phyloP scores from a whole-genome alignment of 768 basidiomycete genomes.

The Baorangia bicolor region DNA sequence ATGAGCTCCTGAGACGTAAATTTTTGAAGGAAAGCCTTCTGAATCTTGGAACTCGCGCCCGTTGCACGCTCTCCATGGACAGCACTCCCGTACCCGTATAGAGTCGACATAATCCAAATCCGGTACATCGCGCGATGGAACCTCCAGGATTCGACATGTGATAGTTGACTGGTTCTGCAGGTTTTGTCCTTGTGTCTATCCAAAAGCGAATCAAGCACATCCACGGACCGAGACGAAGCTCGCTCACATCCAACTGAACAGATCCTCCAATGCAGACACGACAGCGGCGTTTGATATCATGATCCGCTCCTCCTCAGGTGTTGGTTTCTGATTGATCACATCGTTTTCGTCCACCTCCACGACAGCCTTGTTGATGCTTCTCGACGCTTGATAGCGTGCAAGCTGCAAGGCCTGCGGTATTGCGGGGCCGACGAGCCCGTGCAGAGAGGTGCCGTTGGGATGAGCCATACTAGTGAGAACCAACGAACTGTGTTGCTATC shows the following conservation, averaged over 20 bases:
- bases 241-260: constrained; percentile 17
- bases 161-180: constrained; percentile 7
- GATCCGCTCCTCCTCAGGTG: constrained; percentile 15
- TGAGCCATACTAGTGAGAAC: neutral
- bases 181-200: constrained; percentile 14
- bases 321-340: constrained; percentile 12
- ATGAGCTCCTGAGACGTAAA: constrained; percentile 18
- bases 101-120: constrained; percentile 7
- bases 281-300: constrained; percentile 5
- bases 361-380: neutral
- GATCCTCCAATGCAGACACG: constrained; percentile 15
- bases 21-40: constrained; percentile 13
- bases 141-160: constrained; percentile 13
- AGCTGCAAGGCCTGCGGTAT: constrained; percentile 9
- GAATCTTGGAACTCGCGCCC: neutral
- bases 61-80: neutral
- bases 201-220: neutral
- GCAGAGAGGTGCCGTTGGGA: neutral
- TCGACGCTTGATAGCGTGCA: constrained; percentile 8
- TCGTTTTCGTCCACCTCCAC: constrained; percentile 7
- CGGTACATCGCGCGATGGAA: constrained; percentile 15
- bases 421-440: constrained; percentile 8
- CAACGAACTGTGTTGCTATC: neutral
- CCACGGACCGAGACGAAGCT: neutral
- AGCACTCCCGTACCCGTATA: constrained; percentile 2